phyloP scores from a whole-genome alignment of 1,139 yeast species.

The Citeromyces siamensis region DNA sequence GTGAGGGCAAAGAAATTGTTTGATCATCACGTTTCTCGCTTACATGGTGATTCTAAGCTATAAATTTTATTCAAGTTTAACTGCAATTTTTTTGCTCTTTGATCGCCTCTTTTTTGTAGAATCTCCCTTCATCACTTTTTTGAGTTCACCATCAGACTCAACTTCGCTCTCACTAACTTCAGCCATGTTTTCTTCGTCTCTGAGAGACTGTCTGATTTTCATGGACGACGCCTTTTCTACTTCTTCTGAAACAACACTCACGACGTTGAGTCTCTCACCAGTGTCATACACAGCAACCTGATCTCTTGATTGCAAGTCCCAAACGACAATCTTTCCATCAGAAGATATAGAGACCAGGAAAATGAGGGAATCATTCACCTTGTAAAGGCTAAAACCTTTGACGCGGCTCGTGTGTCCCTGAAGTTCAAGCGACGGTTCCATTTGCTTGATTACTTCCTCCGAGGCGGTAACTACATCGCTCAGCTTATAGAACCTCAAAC shows the following conservation, averaged over 20 bases:
- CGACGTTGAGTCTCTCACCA: slow-evolving; percentile 89
- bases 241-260: slow-evolving; percentile 63
- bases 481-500: slow-evolving; percentile 44
- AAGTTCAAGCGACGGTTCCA: slow-evolving; percentile 39
- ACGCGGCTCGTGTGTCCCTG: slow-evolving; percentile 81
- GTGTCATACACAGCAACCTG: slow-evolving; percentile 86
- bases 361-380: slow-evolving; percentile 17
- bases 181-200: slow-evolving; percentile 20
- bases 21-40: slow-evolving; percentile 67
- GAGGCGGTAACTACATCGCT: slow-evolving; percentile 16
- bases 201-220: slow-evolving; percentile 46
- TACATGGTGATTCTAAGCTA: slow-evolving; percentile 2
- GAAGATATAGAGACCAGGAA: slow-evolving; percentile 77
- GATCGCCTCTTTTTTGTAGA: slow-evolving; percentile 28
- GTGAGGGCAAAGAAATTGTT: slow-evolving; percentile 73
- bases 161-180: slow-evolving; percentile 60
- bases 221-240: slow-evolving; percentile 64
- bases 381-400: slow-evolving; percentile 55
- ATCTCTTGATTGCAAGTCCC: slow-evolving; percentile 62
- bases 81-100: slow-evolving; percentile 23
- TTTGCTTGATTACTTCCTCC: slow-evolving; percentile 16
- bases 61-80: slow-evolving; percentile 1
- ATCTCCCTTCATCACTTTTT: slow-evolving; percentile 31
- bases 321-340: slow-evolving; percentile 85
- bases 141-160: slow-evolving; percentile 31